phyloP scores from a whole-genome alignment of 2,329 filamentous ascomycete species.

The Ophiocordyceps robertsii region DNA sequence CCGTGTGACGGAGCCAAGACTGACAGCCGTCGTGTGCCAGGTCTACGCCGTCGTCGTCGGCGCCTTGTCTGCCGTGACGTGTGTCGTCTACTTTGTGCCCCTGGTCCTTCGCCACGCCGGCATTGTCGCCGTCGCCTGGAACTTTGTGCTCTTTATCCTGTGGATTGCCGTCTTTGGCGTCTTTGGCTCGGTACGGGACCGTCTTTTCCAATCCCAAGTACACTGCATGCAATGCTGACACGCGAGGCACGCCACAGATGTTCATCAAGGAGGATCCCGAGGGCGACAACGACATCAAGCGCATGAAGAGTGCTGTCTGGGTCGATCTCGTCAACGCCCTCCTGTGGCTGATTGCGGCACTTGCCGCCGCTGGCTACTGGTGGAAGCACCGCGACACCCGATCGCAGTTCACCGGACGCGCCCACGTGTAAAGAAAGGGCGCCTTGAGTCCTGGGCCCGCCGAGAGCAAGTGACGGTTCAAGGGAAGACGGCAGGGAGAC shows the following conservation, averaged over 20 bases:
- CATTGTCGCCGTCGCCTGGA: constrained; percentile 48
- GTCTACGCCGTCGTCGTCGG: constrained; percentile 62
- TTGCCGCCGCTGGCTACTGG: constrained; percentile 45
- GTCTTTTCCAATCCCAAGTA: background rate
- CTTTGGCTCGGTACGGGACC: constrained; percentile 48
- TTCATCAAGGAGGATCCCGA: constrained; percentile 59
- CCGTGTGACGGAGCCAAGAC: background rate
- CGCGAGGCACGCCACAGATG: constrained; percentile 25
- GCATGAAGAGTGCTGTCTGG: constrained; percentile 85
- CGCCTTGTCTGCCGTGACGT: constrained; percentile 49
- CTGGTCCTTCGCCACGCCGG: constrained; percentile 38
- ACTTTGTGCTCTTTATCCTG: constrained; percentile 58
- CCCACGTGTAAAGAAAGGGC: constrained; percentile 27
- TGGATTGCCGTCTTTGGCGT: constrained; percentile 75
- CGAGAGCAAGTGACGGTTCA: background rate
- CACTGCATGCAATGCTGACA: background rate
- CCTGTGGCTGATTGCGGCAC: constrained; percentile 57
- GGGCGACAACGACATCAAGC: constrained; percentile 47
- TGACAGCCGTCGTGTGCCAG: constrained; percentile 17
- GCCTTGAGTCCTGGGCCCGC: background rate
- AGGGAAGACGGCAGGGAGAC: background rate
- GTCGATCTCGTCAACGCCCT: constrained; percentile 62
- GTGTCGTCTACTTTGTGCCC: constrained; percentile 52
- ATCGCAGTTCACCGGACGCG: constrained; percentile 46
- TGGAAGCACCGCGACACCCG: constrained; percentile 37